Base-by-base conservation (phyloP, 371 early-diverging fungal species). In the Apophysomyces variabilis region DNA sequence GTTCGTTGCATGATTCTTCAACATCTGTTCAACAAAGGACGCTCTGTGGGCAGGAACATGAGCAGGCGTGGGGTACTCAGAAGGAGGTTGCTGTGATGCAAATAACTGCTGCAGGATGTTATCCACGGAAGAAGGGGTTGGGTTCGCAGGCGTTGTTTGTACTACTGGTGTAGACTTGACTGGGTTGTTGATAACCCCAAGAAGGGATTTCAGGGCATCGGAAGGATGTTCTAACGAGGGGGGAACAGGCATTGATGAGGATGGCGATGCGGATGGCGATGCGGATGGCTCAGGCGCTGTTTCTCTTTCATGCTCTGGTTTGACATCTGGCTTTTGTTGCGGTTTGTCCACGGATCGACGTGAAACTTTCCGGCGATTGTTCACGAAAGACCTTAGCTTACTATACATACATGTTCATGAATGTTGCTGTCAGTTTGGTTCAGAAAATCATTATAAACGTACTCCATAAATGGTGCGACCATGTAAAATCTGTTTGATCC, bases 391-490 rank as follows among this genome's bases (percentile, higher is more conserved):
- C 0, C 47, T 47, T 4, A 47, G 47, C 64, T 71, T 68, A 54
- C 75, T 74, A 65, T 3, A 26, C 7, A 43, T 14, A 9, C 35
- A 47, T 6, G 35, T 7, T 44, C 32, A 61, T 14, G 21, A n/a
- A 3, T 0, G 14, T 37, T 38, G 35, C 26, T 56, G 58, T 38
- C 14, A 18, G 16, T 61, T 5, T 9, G 32, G 26, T 43, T 21
- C 38, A 26, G 5, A 4, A 61, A 46, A 35, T 8, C 9, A 45
- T 9, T 5, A 21, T 0, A 46, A 7, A 66, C 78, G 65, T 85
- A 89, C 90, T 77, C 79, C 43, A 89, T 79, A 71, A 89, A 89
- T 6, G 90, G 88, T 6, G 85, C 86, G 41, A 89, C 88, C 87
- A 87, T 87, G 68, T 87, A 88, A 68, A 82, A 89, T 60, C 86